Percentiles rank a stretch among this genome's conserved stretches.
Conservation (phyloP, 805 yeast species). For the Pichia eremophila region DNA sequence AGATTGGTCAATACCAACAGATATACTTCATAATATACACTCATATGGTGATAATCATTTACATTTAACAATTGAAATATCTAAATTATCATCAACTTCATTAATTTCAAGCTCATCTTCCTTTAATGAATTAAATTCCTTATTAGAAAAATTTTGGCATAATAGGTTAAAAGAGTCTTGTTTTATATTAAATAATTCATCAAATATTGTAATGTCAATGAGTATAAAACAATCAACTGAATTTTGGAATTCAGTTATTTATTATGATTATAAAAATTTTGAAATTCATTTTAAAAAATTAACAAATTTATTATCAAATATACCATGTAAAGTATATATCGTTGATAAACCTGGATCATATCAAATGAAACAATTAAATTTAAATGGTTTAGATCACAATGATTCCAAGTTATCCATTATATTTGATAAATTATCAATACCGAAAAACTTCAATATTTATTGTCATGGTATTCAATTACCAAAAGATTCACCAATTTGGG, state of each 20-base stretch:
- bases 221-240: slow-evolving; percentile 49
- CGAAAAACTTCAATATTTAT: neutral
- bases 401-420: too few relatives aligned
- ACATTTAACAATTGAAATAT: neutral
- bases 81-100: neutral
- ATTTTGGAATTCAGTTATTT: slow-evolving; percentile 41
- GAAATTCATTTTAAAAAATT: slow-evolving; percentile 11
- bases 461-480: slow-evolving; percentile 51
- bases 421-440: too few relatives aligned
- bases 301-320: slow-evolving; percentile 23
- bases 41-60: neutral
- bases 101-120: slow-evolving; percentile 15
- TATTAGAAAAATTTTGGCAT: slow-evolving; percentile 47
- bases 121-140: slow-evolving; percentile 1
- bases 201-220: slow-evolving; percentile 72
- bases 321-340: slow-evolving; percentile 39
- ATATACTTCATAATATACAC: neutral
- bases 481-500: slow-evolving; percentile 32
- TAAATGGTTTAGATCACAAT: slow-evolving; percentile 19
- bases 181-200: slow-evolving; percentile 63
- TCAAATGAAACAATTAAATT: neutral
- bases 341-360: slow-evolving; percentile 5
- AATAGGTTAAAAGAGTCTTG: slow-evolving; percentile 81
- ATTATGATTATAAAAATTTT: slow-evolving; percentile 18
- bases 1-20: neutral